These are phyloP conservation scores for Aspergillus transmontanensis DNA, from an alignment of 2,329 filamentous ascomycete genomes.

Conservation along the genomic window DNA sequence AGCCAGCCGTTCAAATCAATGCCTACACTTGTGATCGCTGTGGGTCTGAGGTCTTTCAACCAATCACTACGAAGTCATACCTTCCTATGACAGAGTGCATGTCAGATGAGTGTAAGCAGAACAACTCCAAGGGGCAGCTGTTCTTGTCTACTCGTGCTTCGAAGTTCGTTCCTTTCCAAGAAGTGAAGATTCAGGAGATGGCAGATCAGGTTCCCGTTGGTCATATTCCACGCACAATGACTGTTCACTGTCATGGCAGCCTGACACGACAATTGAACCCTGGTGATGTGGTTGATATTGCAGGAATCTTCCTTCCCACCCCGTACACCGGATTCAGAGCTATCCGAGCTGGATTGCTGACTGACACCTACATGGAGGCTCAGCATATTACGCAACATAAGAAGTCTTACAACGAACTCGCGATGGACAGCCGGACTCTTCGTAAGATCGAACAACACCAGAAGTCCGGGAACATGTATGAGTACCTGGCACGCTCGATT, in stretches of 20 bases:
- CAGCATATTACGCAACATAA: conserved; percentile 95
- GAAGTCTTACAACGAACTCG: conserved; percentile 93
- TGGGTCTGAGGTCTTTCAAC: conserved; percentile 96
- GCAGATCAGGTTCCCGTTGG: conserved; percentile 98
- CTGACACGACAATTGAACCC: conserved; percentile 86
- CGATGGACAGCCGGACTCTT: conserved; percentile 76
- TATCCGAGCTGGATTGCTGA: conserved; percentile 92
- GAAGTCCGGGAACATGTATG: conserved; percentile 88
- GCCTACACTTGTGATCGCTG: conserved; percentile 97
- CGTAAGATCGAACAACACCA: conserved; percentile 83
- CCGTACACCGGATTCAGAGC: conserved; percentile 99
- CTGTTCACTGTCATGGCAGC: conserved; percentile 84
- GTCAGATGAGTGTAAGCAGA: conserved; percentile 84
- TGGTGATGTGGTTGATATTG: conserved; percentile 90
- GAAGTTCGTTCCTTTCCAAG: conserved; percentile 96
- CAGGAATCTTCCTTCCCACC: conserved; percentile 93
- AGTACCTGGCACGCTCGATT: conserved; percentile 92
- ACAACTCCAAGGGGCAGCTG: conserved; percentile 90
- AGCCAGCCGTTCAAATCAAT: conserved; percentile 95
- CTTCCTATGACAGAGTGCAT: conserved; percentile 84
- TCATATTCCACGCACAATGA: conserved; percentile 91
- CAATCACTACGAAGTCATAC: conserved; percentile 87
- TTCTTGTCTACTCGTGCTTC: conserved; percentile 94
- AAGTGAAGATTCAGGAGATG: conserved; percentile 98
- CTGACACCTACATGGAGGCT: conserved; percentile 94